These are phyloP conservation scores for Verbena officinalis DNA, from an alignment of 257 asterid species.

Conservation along the genomic window DNA sequence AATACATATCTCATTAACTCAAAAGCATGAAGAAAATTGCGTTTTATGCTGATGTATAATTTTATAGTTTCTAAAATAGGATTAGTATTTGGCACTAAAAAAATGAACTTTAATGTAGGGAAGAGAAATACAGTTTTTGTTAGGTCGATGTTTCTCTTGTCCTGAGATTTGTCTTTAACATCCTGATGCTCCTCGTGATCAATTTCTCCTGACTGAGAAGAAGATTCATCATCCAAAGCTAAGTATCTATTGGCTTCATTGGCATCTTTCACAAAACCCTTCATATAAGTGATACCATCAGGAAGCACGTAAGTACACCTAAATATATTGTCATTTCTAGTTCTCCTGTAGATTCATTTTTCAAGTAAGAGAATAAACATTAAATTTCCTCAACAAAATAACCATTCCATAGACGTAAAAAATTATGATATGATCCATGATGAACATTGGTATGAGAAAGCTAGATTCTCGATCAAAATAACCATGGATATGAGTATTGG, in stretches of 20 bases:
- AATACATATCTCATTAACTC: too few relatives aligned
- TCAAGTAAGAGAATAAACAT: slow-evolving; percentile 13
- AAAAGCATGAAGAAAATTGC: too few relatives aligned
- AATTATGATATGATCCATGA: slow-evolving; percentile 2
- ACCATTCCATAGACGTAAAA: background rate
- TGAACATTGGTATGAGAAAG: background rate
- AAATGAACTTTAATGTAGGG: too few relatives aligned
- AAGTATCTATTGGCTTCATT: slow-evolving; percentile 71
- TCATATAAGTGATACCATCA: slow-evolving; percentile 78
- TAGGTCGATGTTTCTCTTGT: slow-evolving; percentile 56
- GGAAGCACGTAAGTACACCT: slow-evolving; percentile 90
- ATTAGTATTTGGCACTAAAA: too few relatives aligned
- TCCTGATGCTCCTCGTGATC: slow-evolving; percentile 42
- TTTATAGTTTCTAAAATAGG: too few relatives aligned
- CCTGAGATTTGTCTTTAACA: slow-evolving; percentile 39
- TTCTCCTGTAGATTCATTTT: slow-evolving; percentile 56
- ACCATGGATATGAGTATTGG: background rate
- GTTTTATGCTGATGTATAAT: too few relatives aligned
- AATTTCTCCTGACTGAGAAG: slow-evolving; percentile 35
- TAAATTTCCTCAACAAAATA: slow-evolving; percentile 13
- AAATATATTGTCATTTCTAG: slow-evolving; percentile 70
- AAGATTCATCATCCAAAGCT: slow-evolving; percentile 42
- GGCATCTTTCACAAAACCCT: slow-evolving; percentile 76
- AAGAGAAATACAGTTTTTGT: slow-evolving; percentile 59
- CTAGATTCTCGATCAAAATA: background rate